Conservation (phyloP, 2,329 filamentous ascomycete genomes). For the Coniochaeta hoffmannii region DNA sequence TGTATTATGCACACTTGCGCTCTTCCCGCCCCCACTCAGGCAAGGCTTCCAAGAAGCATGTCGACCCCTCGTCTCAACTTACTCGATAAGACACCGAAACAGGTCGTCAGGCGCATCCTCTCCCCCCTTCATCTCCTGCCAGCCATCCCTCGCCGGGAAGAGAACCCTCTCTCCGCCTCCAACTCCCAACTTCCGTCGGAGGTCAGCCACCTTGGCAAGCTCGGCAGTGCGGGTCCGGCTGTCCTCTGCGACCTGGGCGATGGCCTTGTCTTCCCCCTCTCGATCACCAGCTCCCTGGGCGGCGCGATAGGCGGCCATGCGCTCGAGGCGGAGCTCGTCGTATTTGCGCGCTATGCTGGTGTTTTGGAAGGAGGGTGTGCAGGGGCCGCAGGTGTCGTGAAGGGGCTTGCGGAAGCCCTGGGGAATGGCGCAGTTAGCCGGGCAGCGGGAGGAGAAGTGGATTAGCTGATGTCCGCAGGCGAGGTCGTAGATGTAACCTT, state of each 20-base stretch:
- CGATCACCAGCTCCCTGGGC: slow-evolving; percentile 37
- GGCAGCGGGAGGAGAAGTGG: slow-evolving; percentile 5
- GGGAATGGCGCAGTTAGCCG: slow-evolving; percentile 6
- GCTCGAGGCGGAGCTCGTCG: slow-evolving; percentile 2
- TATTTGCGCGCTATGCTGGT: slow-evolving; percentile 6
- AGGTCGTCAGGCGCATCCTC: no score
- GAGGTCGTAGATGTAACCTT: slow-evolving; percentile 2
- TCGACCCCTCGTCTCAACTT: no score
- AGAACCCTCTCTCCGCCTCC: neutral
- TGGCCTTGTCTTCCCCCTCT: slow-evolving; percentile 11
- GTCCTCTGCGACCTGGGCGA: neutral
- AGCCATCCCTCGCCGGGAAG: neutral
- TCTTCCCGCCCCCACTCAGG: no score
- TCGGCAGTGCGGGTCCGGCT: slow-evolving; percentile 2
- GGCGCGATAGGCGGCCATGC: slow-evolving; percentile 38
- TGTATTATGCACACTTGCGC: no score
- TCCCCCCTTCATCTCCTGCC: neutral
- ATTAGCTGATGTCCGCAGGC: slow-evolving; percentile 11
- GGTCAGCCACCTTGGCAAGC: slow-evolving; percentile 6
- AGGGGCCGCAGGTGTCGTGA: slow-evolving; percentile 10
- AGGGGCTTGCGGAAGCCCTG: slow-evolving; percentile 5
- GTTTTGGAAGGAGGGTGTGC: slow-evolving; percentile 8
- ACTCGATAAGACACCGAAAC: neutral
- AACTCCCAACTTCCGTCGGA: neutral
- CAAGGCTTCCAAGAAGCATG: no score